Conservation (phyloP, 495 filamentous ascomycete genomes). For the Talaromyces ruber region DNA sequence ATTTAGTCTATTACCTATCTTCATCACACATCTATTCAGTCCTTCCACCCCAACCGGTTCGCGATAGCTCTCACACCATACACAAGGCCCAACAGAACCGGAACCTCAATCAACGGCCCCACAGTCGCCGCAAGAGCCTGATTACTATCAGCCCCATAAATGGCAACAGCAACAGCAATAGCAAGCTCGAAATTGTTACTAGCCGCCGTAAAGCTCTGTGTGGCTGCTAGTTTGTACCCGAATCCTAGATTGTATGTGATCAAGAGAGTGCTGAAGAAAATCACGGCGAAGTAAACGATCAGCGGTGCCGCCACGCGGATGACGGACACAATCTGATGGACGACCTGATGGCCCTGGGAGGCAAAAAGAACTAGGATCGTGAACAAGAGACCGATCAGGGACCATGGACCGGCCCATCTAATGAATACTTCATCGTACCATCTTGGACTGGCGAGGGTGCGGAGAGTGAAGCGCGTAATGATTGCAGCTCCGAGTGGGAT, state of each 20-base stretch:
- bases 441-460: constrained; percentile 36
- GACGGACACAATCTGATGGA: constrained; percentile 77
- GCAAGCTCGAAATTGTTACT: constrained; percentile 96
- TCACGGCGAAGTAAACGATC: constrained; percentile 67
- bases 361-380: constrained; percentile 84
- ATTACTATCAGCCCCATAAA: constrained; percentile 70
- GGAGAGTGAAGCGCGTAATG: constrained; percentile 59
- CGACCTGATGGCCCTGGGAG: constrained; percentile 68
- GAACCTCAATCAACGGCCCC: constrained; percentile 86
- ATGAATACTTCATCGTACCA: constrained; percentile 67
- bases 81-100: constrained; percentile 72
- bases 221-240: constrained; percentile 60
- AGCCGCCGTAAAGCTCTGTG: constrained; percentile 88
- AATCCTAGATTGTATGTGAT: constrained; percentile 55
- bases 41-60: constrained; percentile 46
- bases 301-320: constrained; percentile 72
- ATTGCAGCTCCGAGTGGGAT: constrained; percentile 78
- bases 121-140: constrained; percentile 87
- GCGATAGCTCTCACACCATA: constrained; percentile 55
- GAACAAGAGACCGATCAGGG: constrained; percentile 74
- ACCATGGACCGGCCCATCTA: constrained; percentile 61
- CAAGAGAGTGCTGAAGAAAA: constrained; percentile 62
- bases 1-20: background rate
- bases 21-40: constrained; percentile 13
- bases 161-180: constrained; percentile 83